Base-by-base conservation (phyloP, 2,329 filamentous ascomycete species). In the Aspergillus novoparasiticus region DNA sequence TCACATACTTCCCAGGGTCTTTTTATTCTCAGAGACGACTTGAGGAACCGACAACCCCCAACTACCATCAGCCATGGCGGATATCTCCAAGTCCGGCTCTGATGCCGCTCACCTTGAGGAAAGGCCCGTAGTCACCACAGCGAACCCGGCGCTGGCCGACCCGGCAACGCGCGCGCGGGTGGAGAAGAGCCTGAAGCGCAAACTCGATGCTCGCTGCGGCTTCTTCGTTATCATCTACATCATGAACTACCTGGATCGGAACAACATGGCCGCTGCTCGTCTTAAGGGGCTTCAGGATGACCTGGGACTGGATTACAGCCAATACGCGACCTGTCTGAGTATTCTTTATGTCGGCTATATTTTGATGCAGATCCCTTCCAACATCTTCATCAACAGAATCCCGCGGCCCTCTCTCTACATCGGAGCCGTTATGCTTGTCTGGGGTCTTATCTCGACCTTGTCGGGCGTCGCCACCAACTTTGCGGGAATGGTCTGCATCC, bases 141-240 rank as follows among this genome's bases (percentile, higher is more conserved):
- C 39, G 16, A 41, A 41, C 19, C 39, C 39, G 16, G 39, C 39
- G 19, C 39, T 41, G 39, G 39, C 39, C 39, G 39, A 41, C 39
- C 77, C 80, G 1, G 84, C 83, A 46, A 83, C 86, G 63, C 85
- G 88, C 14, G 71, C 73, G 0, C 72, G 73, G 16, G 79, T 86
- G 1, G 89, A 92, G 73, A 81, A 78, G 62, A 83, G 80, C 41
- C 78, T 94, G 69, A 84, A 87, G 75, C 85, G 87, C 68, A 93
- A 92, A 79, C 87, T 93, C 60, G 91, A 93, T 72, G 69, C 84
- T 23, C 84, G 90, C 64, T 93, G 75, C 80, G 92, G 69, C 89
- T 89, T 0, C 88, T 88, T 93, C 62, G 86, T 93, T 55, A 75
- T 92, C 67, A 90, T 93, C 80, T 93, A 92, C 72, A 91, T 93